Conservation (phyloP, 495 filamentous ascomycete species). For the Daldinia grandis region DNA sequence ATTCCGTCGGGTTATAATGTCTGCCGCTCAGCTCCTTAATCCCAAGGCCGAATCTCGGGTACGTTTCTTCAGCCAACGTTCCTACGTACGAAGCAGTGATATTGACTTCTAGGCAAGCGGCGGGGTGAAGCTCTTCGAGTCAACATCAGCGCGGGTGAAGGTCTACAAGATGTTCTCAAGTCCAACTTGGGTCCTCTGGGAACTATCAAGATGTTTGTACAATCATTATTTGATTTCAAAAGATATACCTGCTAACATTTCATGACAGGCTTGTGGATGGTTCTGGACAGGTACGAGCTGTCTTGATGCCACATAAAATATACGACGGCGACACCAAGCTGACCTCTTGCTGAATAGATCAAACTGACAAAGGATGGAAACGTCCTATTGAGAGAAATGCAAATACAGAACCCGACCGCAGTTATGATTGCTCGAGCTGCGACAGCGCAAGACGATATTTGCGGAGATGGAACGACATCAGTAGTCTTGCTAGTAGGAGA, state of each 20-base stretch:
- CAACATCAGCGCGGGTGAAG: conserved; percentile 96
- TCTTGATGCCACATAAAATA: conserved; percentile 15
- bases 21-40: conserved; percentile 95
- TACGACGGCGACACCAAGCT: conserved; percentile 28
- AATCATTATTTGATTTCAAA: background rate
- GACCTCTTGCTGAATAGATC: conserved; percentile 66
- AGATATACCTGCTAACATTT: conserved; percentile 20
- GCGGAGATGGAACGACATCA: conserved; percentile 96
- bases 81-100: conserved; percentile 50
- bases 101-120: conserved; percentile 65
- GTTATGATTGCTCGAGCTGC: conserved; percentile 99
- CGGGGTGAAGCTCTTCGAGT: conserved; percentile 93
- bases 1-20: conserved; percentile 61
- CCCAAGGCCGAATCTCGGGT: conserved; percentile 97
- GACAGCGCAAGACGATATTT: conserved; percentile 98
- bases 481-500: conserved; percentile 96
- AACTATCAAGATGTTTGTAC: conserved; percentile 90
- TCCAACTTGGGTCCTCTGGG: conserved; percentile 94
- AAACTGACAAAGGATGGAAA: conserved; percentile 99
- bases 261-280: conserved; percentile 87
- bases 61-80: conserved; percentile 44
- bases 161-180: conserved; percentile 93
- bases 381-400: conserved; percentile 95
- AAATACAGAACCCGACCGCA: conserved; percentile 89
- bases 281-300: conserved; percentile 78